A percentile compares a stretch with the other conserved stretches of the same genome.
These are phyloP conservation scores for Eragrostis curvula DNA, from an alignment of 176 grass and related monocot genomes.

Conservation along the genomic window DNA sequence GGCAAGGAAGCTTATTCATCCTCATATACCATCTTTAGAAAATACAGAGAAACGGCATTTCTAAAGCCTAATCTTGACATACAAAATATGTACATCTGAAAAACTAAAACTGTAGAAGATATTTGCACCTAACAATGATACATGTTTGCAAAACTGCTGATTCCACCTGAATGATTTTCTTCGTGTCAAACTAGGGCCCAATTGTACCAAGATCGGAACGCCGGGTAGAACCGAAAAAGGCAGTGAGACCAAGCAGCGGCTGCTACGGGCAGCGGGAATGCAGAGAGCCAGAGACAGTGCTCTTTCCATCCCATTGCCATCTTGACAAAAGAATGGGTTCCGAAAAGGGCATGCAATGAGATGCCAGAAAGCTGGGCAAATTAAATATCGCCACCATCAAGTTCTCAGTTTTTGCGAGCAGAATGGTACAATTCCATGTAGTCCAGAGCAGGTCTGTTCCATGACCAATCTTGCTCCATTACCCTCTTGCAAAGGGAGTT, in stretches of 20 bases:
- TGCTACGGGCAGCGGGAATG: not conserved
- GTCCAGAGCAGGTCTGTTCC: conserved; percentile 92
- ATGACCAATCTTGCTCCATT: conserved; percentile 98
- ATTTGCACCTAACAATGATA: not conserved
- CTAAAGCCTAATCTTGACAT: not conserved
- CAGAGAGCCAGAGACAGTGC: not conserved
- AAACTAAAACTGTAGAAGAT: not conserved
- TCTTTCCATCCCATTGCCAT: conserved; percentile 7
- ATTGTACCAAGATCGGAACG: not conserved
- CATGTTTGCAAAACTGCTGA: conserved; percentile 13
- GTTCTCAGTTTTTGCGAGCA: conserved; percentile 56
- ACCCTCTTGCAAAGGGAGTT: conserved; percentile 78
- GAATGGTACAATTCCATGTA: conserved; percentile 92
- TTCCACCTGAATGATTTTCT: not conserved
- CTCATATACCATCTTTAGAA: not conserved
- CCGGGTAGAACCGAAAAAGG: no score
- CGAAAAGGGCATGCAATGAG: not conserved
- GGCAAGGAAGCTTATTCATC: no score
- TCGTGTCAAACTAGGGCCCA: not conserved
- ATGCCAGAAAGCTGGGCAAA: conserved; percentile 14
- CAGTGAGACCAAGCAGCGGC: not conserved
- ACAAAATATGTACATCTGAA: conserved; percentile 49
- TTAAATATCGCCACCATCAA: not conserved
- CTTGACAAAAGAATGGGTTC: conserved; percentile 7
- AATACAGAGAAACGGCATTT: not conserved